These are phyloP conservation scores for Plasmodium gallinaceum DNA, from an alignment of 169 alveolate genomes.

Conservation along the genomic window DNA sequence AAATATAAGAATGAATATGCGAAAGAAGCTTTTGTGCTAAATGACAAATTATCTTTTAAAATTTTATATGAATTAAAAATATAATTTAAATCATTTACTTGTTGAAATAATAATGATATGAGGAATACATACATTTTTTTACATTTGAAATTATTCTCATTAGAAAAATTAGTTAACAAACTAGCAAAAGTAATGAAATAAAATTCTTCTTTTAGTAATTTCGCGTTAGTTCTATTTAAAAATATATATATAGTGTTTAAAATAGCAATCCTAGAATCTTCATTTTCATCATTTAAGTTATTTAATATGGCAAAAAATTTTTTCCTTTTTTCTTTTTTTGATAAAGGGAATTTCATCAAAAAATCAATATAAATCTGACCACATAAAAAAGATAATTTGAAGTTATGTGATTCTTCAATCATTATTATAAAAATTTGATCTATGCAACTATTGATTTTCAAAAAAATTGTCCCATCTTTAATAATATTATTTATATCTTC, in stretches of 20 bases:
- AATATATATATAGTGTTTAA: slow-evolving; percentile 54
- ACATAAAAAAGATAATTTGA: slow-evolving; percentile 74
- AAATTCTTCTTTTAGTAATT: slow-evolving; percentile 69
- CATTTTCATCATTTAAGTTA: slow-evolving; percentile 58
- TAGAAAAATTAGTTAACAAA: slow-evolving; percentile 54
- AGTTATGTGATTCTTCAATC: slow-evolving; percentile 71
- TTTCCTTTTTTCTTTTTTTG: slow-evolving; percentile 62
- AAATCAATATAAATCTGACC: slow-evolving; percentile 75
- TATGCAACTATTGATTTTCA: slow-evolving; percentile 65
- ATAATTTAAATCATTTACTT: slow-evolving; percentile 70
- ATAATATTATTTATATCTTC: slow-evolving; percentile 59
- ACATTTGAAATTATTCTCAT: slow-evolving; percentile 68
- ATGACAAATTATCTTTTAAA: slow-evolving; percentile 22
- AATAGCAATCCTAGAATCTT: slow-evolving; percentile 61
- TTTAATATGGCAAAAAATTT: slow-evolving; percentile 42
- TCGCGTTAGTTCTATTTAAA: slow-evolving; percentile 43
- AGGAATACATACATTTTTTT: slow-evolving; percentile 66
- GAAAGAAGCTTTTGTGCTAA: slow-evolving; percentile 13
- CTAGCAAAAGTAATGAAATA: slow-evolving; percentile 33
- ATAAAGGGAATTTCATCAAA: slow-evolving; percentile 66
- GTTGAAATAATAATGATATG: slow-evolving; percentile 46
- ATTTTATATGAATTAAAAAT: slow-evolving; percentile 68
- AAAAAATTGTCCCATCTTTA: slow-evolving; percentile 9
- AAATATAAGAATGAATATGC: slow-evolving; percentile 43
- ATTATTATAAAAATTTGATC: slow-evolving; percentile 66